A percentile compares a stretch with the other conserved stretches of the same genome.
phyloP scores from a whole-genome alignment of 257 asterid species.

The Lithospermum erythrorhizon region DNA sequence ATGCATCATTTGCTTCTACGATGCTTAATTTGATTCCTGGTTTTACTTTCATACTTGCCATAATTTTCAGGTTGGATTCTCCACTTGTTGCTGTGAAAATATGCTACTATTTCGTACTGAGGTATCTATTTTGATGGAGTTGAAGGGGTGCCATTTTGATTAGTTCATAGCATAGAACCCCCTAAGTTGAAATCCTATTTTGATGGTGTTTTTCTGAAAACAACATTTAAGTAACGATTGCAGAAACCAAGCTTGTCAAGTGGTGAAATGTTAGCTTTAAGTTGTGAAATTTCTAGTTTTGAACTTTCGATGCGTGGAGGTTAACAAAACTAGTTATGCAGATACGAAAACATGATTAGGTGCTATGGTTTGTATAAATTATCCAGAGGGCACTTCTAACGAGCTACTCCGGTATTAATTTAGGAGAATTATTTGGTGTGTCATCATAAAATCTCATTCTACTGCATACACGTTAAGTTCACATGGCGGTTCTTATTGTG shows the following conservation, averaged over 20 bases:
- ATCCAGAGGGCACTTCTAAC: neutral
- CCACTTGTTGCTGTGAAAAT: neutral
- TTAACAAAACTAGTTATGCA: too few species aligned
- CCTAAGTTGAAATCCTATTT: too few species aligned
- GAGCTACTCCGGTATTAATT: neutral
- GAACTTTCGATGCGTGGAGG: too few species aligned
- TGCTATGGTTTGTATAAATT: neutral
- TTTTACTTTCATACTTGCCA: slow-evolving; percentile 74
- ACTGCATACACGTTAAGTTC: neutral
- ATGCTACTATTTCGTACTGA: neutral
- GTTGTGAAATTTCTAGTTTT: too few species aligned
- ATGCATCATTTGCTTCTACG: slow-evolving; percentile 78
- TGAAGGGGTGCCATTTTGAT: neutral
- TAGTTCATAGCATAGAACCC: too few species aligned
- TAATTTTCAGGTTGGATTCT: slow-evolving; percentile 49
- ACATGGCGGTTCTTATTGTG: neutral
- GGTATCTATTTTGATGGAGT: neutral
- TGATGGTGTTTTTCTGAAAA: too few species aligned
- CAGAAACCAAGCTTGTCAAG: too few species aligned
- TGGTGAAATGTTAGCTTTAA: too few species aligned
- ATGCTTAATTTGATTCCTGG: slow-evolving; percentile 91
- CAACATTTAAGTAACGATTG: too few species aligned
- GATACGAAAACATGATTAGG: neutral
- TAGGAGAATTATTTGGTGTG: too few species aligned
- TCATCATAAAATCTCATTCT: too few species aligned